Conservation (phyloP, 2,329 filamentous ascomycete species). For the Colletotrichum eleusines region DNA sequence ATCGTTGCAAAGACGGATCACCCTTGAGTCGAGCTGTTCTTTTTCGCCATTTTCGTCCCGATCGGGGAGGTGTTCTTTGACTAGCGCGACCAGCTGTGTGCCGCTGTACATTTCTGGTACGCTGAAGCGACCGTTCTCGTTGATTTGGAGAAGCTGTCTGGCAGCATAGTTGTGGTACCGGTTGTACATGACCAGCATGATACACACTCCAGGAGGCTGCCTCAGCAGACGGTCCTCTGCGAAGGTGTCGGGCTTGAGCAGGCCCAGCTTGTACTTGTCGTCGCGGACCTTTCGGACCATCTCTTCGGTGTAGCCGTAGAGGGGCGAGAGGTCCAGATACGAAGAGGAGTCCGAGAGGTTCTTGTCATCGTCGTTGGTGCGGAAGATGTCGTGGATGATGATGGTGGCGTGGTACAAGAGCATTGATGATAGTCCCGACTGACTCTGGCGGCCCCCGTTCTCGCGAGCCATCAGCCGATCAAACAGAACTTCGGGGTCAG, state of each 20-base stretch:
- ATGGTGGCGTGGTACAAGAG: conserved; percentile 82
- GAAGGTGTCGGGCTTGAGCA: conserved; percentile 69
- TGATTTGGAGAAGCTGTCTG: conserved; percentile 64
- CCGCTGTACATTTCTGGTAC: conserved; percentile 15
- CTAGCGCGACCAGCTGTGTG: neutral
- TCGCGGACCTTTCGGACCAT: conserved; percentile 51
- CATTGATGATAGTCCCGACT: conserved; percentile 78
- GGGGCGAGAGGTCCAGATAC: conserved; percentile 58
- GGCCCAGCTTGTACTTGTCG: conserved; percentile 52
- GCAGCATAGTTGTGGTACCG: conserved; percentile 78
- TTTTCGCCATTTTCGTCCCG: neutral
- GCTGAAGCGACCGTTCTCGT: conserved; percentile 42
- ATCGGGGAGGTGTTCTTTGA: neutral
- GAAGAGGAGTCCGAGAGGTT: conserved; percentile 54
- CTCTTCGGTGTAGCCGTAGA: conserved; percentile 55
- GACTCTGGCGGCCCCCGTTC: conserved; percentile 63
- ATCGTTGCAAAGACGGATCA: neutral
- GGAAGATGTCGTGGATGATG: conserved; percentile 55
- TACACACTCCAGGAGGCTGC: conserved; percentile 77
- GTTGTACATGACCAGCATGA: conserved; percentile 76
- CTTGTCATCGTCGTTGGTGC: conserved; percentile 49
- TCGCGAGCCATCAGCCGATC: conserved; percentile 67
- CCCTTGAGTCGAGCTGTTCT: neutral
- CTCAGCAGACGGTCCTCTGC: conserved; percentile 73
- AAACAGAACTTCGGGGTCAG: conserved; percentile 49